Percentiles rank a stretch among this genome's conserved stretches.
These are phyloP conservation scores for Suillus weaverae DNA, from an alignment of 768 basidiomycete species.

Conservation along the genomic window DNA sequence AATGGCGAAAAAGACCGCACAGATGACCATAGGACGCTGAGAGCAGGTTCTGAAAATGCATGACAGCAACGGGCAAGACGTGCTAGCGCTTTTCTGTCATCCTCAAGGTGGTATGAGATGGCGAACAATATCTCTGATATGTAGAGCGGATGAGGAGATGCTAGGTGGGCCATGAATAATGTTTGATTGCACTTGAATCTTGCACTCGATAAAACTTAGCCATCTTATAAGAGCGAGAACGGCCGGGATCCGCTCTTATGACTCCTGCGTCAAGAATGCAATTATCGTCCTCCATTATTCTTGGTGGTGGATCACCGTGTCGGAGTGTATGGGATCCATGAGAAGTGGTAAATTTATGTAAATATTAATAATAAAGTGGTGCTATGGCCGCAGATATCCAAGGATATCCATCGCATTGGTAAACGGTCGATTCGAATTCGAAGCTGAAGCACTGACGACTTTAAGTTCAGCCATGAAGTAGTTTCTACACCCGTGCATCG, in stretches of 20 bases:
- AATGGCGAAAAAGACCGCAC: constrained; percentile 18
- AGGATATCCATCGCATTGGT: no score
- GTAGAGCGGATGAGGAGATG: constrained; percentile 9
- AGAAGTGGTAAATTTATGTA: not conserved
- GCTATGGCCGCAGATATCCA: no score
- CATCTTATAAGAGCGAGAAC: not conserved
- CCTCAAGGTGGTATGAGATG: constrained; percentile 12
- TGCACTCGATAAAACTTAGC: not conserved
- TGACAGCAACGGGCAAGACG: constrained; percentile 14
- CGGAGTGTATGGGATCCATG: not conserved
- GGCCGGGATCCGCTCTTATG: not conserved
- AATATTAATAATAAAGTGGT: not conserved
- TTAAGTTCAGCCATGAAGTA: no score
- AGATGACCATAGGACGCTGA: constrained; percentile 18
- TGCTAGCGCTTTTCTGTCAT: constrained; percentile 13
- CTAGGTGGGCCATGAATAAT: not conserved
- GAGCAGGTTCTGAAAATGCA: constrained; percentile 11
- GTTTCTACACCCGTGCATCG: not conserved
- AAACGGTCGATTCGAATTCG: not conserved
- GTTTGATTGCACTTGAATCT: not conserved
- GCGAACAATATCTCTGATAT: constrained; percentile 17
- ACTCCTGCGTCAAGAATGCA: not conserved
- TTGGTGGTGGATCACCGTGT: not conserved
- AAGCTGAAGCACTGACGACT: not conserved
- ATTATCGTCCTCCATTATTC: not conserved